Conservation (phyloP, 2,329 filamentous ascomycete species). For the Xylariales sp. region DNA sequence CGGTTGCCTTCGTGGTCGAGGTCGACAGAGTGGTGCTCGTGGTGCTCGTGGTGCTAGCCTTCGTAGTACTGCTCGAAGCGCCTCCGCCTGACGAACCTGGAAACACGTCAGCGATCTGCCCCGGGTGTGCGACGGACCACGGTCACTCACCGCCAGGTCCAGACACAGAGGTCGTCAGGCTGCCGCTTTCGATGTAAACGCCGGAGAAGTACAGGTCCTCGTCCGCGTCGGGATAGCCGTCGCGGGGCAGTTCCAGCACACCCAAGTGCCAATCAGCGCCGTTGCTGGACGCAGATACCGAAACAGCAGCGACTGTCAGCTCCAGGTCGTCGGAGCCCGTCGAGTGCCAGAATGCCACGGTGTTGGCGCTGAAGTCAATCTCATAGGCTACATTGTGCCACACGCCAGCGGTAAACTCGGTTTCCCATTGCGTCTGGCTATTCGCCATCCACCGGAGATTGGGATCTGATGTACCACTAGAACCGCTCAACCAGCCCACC, state of each 20-base stretch:
- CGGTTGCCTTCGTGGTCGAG: constrained; percentile 27
- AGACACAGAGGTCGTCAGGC: constrained; percentile 50
- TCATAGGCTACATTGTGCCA: constrained; percentile 84
- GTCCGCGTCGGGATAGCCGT: constrained; percentile 62
- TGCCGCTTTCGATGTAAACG: constrained; percentile 74
- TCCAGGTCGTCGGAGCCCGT: constrained; percentile 68
- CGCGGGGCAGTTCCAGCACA: constrained; percentile 71
- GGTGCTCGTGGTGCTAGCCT: constrained; percentile 16
- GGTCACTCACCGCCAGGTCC: constrained; percentile 39
- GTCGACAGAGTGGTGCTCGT: constrained; percentile 28
- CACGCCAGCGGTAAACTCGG: constrained; percentile 68
- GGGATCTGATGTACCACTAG: constrained; percentile 58
- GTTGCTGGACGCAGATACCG: constrained; percentile 70
- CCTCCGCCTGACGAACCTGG: constrained; percentile 27
- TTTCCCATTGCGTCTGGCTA: constrained; percentile 71
- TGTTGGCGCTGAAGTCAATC: constrained; percentile 73
- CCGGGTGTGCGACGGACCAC: neutral
- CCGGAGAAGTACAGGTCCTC: constrained; percentile 81
- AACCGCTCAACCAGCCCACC: constrained; percentile 69
- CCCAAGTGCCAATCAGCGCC: constrained; percentile 80
- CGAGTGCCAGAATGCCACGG: constrained; percentile 77
- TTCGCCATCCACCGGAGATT: constrained; percentile 74
- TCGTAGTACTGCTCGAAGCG: constrained; percentile 32
- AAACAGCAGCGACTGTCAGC: constrained; percentile 70
- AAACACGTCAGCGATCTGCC: constrained; percentile 14